A percentile compares a stretch with the other conserved stretches of the same genome.
Conservation (phyloP, 805 yeast genomes). For the Candida pseudoglaebosa region DNA sequence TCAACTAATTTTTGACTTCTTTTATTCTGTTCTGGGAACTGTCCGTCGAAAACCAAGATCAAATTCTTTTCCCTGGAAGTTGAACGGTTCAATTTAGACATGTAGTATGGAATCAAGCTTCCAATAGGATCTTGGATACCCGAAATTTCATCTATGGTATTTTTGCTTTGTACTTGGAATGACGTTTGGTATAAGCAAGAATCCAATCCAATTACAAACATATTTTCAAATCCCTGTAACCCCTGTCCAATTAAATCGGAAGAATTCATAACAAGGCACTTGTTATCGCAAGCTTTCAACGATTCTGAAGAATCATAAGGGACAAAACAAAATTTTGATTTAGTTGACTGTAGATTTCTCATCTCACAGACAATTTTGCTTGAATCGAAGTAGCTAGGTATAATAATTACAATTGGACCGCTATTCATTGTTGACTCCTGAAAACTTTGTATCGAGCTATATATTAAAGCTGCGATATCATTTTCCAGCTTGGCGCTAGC, state of each 20-base stretch:
- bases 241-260: slow-evolving; percentile 14
- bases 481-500: neutral
- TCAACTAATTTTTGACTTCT: neutral
- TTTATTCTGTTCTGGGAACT: neutral
- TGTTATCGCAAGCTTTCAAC: neutral
- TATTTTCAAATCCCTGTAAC: slow-evolving; percentile 8
- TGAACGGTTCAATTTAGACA: slow-evolving; percentile 12
- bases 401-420: slow-evolving; percentile 12
- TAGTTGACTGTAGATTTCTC: neutral
- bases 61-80: slow-evolving; percentile 21
- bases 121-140: slow-evolving; percentile 19
- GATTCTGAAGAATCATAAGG: neutral
- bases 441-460: neutral
- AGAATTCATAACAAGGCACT: slow-evolving; percentile 9
- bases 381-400: slow-evolving; percentile 13
- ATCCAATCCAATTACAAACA: slow-evolving; percentile 18
- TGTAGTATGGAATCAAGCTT: slow-evolving; percentile 17
- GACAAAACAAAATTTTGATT: neutral
- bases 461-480: neutral
- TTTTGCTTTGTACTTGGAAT: slow-evolving; percentile 5
- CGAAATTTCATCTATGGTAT: slow-evolving; percentile 7
- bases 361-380: slow-evolving; percentile 2
- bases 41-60: slow-evolving; percentile 10
- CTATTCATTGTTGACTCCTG: slow-evolving; percentile 2
- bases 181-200: slow-evolving; percentile 20